These are phyloP conservation scores for Xylariaceae sp. DNA, from an alignment of 2,329 filamentous ascomycete genomes.

Conservation along the genomic window DNA sequence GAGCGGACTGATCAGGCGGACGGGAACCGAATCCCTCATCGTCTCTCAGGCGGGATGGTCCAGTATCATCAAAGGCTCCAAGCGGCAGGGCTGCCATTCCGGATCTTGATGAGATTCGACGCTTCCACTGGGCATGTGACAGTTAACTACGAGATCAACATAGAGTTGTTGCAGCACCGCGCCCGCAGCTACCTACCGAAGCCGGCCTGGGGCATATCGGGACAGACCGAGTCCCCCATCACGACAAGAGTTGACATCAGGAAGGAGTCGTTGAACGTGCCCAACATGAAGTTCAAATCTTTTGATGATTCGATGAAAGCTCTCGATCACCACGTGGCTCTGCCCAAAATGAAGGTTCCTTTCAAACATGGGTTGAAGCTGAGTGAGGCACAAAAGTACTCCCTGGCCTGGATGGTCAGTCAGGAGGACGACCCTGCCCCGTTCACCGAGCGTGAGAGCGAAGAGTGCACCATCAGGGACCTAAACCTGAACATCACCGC, in stretches of 20 bases:
- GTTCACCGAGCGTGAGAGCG: constrained; percentile 35
- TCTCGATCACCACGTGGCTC: neutral
- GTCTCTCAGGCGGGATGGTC: constrained; percentile 11
- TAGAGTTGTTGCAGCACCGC: constrained; percentile 10
- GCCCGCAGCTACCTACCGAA: constrained; percentile 7
- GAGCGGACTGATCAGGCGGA: constrained; percentile 1
- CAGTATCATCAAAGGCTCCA: constrained; percentile 8
- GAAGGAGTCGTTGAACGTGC: constrained; percentile 8
- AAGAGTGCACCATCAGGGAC: constrained; percentile 32
- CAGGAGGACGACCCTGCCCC: constrained; percentile 19
- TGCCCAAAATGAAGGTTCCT: neutral
- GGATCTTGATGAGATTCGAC: neutral
- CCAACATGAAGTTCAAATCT: constrained; percentile 15
- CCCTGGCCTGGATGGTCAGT: constrained; percentile 30
- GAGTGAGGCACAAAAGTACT: constrained; percentile 22
- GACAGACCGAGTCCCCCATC: neutral
- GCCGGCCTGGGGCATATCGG: neutral
- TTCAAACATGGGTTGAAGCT: constrained; percentile 9
- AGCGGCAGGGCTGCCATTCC: no score
- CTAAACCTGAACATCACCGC: constrained; percentile 33
- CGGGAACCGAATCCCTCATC: constrained; percentile 10
- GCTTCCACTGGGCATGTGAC: no score
- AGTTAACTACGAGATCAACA: constrained; percentile 13
- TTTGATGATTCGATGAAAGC: constrained; percentile 12
- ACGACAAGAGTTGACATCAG: constrained; percentile 3